Base-by-base conservation (phyloP, 805 yeast species). In the Candida railenensis region DNA sequence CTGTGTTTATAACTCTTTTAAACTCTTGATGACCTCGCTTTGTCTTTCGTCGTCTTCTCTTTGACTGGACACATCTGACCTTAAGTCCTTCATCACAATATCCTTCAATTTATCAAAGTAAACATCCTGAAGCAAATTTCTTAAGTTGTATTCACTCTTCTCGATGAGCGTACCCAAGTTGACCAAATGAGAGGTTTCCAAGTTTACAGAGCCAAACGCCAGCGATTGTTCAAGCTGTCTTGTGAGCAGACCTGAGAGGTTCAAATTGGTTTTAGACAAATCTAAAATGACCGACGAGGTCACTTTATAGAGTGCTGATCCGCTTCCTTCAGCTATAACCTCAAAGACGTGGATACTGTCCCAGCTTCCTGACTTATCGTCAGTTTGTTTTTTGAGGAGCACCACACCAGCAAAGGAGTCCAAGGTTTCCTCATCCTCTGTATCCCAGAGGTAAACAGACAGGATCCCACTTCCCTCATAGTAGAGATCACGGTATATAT, bases 101-200 rank as follows among this genome's bases (percentile, higher is more conserved):
- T 92, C 97, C 59, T 88, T 83, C 16, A 96, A 88, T 71, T 92
- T 92, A 57, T 96, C 97, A 61, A 92, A 92, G 64, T 92, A 92
- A 22, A 92, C 97, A 52, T 89, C 96, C 64, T 92, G 96, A 52
- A 92, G 74, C 72, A 87, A 73, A 56, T 87, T 88, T 66, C 99
- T 80, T 70, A 92, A 73, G 62, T 86, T 89, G 50, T 85, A 82
- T 69, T 92, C 99, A 37, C 88, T 77, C 50, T 89, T 96, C 66
- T 92, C 99, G 12, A 94, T 79, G 51, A 90, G 64, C 2, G 86
- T 73, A 25, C 99, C 99, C 50, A 92, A 69, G 60, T 91, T 91
- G 28, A 90, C 82, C 42, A 92, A 78, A 62, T 94, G 97, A n/a
- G 83, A 76, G 22, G 80, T 65, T 42, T 77, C 80, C 47, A 79